Evolutionary conservation across 495 filamentous ascomycete species (phyloP), one percentile per base, ranked within the genome.

Genomic region (Xylaria venustula): DNA sequence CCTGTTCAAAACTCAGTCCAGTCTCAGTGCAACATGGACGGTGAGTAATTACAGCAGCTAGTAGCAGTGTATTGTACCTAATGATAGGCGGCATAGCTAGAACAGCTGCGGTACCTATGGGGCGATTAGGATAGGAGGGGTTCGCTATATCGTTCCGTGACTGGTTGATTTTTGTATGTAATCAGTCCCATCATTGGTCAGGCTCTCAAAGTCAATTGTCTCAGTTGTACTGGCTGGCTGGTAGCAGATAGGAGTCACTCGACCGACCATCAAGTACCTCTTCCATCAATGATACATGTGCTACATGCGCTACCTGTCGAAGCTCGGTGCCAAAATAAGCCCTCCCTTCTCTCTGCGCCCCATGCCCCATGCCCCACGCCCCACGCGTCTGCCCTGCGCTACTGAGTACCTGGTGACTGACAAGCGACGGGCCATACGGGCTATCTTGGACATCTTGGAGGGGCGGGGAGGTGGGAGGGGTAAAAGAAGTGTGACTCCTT

Each of bases 401-500:
- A 30, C 58, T 11, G 5, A 12, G 36, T 68, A 58, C 66, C 68
- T 68, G 64, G 69, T 71, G 67, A 71, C 67, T 67, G 61, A 30
- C 54, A 60, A 37, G 58, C 42, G 62, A 66, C 66, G 61, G 64
- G 9, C 66, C 64, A 67, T 50, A 23, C 15, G 50, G 20, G 32
- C n/a, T 8, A 48, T 32, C 6, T 8, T 7, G 37, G 37, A 40
- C 3, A 12, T 5, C 6, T 67, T 22, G 19, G 32, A 61, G 54
- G 61, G 52, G 59, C 54, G 40, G 56, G 58, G 68, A 26, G 66
- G 63, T 5, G 30, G 11, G 30, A 34, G 30, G 52, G 56, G 56
- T 54, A 66, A 26, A 64, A 63, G 55, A 49, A 62, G 68, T 59
- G 69, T 71, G 69, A 71, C 69, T 71, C 66, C 47, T 65, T 58